Base-by-base conservation (phyloP, 2,329 filamentous ascomycete species). In the Phialophora tarda region DNA sequence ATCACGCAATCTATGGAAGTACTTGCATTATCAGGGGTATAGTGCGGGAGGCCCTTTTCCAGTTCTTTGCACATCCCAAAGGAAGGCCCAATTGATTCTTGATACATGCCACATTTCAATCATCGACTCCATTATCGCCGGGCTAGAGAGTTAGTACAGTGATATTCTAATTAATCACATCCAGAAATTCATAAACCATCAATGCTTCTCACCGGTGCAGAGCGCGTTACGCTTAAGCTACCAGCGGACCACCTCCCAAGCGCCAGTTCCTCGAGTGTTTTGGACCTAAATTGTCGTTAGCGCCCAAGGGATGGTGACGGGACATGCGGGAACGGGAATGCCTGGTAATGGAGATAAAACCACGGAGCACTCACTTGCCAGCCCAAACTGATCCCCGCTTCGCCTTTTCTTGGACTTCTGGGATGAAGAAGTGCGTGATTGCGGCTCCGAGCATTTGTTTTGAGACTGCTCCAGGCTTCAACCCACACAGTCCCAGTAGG, bases 391-490 rank as follows among this genome's bases (percentile, higher is more conserved):
- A 62, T 30, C 67, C 62, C 5, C 60, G 53, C 74, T 71, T 47
- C 32, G 67, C 48, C 74, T 73, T 70, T 47, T 72, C 70, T 65
- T 79, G 77, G 8, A 79, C 73, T 2, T 79, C 73, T 2, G 79
- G 79, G 44, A 80, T 78, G 72, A 76, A 77, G 66, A 79, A 78
- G 62, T 78, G 77, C 10, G 79, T 80, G 2, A 80, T 73, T 2
- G 62, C 73, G 0, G 79, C 78, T 1, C 79, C 79, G 2, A 80
- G 53, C n/a, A n/a, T n/a, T n/a, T n/a, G n/a, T n/a, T n/a, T n/a
- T n/a, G n/a, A n/a, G n/a, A n/a, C n/a, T n/a, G n/a, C n/a, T n/a
- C n/a, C n/a, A n/a, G n/a, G n/a, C n/a, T n/a, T n/a, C n/a, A n/a
- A n/a, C n/a, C n/a, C n/a, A n/a, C n/a, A n/a, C n/a, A n/a, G n/a